phyloP scores from a whole-genome alignment of 1,284 basidiomycete genomes.

The Sanghuangporus baumii region DNA sequence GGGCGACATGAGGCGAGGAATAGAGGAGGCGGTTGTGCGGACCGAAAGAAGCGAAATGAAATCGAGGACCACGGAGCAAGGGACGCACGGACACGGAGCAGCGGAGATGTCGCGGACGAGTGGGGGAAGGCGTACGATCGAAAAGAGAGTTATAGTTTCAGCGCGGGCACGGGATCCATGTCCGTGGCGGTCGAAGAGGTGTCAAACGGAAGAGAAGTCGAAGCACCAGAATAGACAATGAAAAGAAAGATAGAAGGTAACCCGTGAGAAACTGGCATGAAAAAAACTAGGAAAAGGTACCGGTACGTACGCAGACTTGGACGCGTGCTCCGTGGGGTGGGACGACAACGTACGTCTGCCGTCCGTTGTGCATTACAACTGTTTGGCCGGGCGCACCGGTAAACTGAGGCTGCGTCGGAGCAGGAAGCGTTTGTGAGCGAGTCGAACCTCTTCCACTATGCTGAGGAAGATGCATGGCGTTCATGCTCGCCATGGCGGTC shows the following conservation, averaged over 20 bases:
- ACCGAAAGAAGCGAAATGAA: not conserved
- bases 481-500: not conserved
- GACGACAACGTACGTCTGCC: slow-evolving; percentile 15
- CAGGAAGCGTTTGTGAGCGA: not conserved
- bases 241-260: not conserved
- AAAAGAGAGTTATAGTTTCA: not conserved
- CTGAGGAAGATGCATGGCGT: not conserved
- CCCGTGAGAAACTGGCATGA: not conserved
- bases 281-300: not conserved
- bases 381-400: slow-evolving; percentile 9
- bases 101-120: not conserved
- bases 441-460: not conserved
- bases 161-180: not conserved
- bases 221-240: not conserved
- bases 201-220: not conserved
- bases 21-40: not conserved
- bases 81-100: no score
- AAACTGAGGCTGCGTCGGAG: slow-evolving; percentile 1
- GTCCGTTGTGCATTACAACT: slow-evolving; percentile 7
- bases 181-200: not conserved
- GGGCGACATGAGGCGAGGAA: not conserved
- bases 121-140: not conserved
- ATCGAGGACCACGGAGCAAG: not conserved
- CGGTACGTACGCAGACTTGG: slow-evolving; percentile 13
- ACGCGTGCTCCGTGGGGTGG: slow-evolving; percentile 9